Evolutionary conservation across 2,329 filamentous ascomycete species (phyloP).

Genomic region (Ascosphaera acerosa): DNA sequence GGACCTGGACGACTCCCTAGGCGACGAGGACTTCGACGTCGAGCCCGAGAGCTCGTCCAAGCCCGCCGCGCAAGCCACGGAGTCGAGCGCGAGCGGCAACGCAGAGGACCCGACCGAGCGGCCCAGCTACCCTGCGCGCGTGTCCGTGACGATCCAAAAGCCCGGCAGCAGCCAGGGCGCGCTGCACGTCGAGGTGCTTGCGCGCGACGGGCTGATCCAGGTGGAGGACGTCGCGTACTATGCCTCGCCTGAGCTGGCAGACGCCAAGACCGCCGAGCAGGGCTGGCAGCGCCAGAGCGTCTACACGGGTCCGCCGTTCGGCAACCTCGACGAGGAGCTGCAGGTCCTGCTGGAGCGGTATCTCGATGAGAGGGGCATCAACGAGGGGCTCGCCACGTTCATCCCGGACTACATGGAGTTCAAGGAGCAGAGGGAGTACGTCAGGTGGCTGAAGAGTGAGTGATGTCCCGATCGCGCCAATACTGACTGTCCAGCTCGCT

Average conservation of each 20-base stretch:
- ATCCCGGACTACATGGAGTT: slow-evolving; percentile 89
- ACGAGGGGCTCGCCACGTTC: slow-evolving; percentile 64
- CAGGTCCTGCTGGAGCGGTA: slow-evolving; percentile 81
- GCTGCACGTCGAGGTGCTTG: slow-evolving; percentile 62
- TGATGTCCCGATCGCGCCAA: slow-evolving; percentile 4
- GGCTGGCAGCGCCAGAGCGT: slow-evolving; percentile 50
- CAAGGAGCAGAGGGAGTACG: slow-evolving; percentile 97
- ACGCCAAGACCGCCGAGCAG: slow-evolving; percentile 48
- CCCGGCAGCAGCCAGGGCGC: slow-evolving; percentile 60
- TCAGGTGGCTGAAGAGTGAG: slow-evolving; percentile 57
- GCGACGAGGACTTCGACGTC: slow-evolving; percentile 31
- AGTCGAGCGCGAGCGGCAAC: slow-evolving; percentile 29
- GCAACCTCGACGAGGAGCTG: slow-evolving; percentile 85
- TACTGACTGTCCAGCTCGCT: slow-evolving; percentile 1
- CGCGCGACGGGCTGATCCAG: slow-evolving; percentile 62
- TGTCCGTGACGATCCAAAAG: slow-evolving; percentile 79
- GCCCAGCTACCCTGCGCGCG: slow-evolving; percentile 47
- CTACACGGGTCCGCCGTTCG: slow-evolving; percentile 81
- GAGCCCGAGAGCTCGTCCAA: slow-evolving; percentile 30
- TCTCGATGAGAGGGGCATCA: slow-evolving; percentile 82
- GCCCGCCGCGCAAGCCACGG: slow-evolving; percentile 32
- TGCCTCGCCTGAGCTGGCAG: slow-evolving; percentile 49
- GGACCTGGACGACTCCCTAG: slow-evolving; percentile 32
- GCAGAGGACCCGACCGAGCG: slow-evolving; percentile 23
- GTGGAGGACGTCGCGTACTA: slow-evolving; percentile 86